Conservation (phyloP, 257 asterid species). For the Gardenia jasminoides region DNA sequence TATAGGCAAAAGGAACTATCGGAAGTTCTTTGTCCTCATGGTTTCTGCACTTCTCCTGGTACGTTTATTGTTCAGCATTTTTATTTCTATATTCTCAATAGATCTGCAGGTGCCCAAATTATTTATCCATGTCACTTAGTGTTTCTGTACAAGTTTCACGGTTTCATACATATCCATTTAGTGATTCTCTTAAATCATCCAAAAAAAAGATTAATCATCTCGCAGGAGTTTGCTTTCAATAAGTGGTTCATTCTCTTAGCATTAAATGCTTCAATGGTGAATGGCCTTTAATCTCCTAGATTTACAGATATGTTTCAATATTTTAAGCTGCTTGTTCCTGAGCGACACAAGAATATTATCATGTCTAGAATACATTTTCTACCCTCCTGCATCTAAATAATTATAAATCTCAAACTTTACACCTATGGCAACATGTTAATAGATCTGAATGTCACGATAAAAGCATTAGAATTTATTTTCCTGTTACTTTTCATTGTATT, state of each 20-base stretch:
- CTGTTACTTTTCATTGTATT: conserved; percentile 34
- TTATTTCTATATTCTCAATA: neutral
- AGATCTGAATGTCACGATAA: conserved; percentile 7
- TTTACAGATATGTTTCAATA: neutral
- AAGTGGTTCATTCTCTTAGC: conserved; percentile 2
- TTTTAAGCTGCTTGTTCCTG: neutral
- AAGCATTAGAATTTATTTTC: conserved; percentile 21
- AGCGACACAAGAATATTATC: neutral
- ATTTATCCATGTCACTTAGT: neutral
- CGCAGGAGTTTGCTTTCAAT: neutral
- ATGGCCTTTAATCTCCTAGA: neutral
- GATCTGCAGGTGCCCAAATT: neutral
- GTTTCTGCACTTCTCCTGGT: conserved; percentile 96
- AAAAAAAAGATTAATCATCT: neutral
- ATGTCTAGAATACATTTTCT: neutral
- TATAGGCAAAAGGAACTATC: conserved; percentile 88
- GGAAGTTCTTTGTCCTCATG: conserved; percentile 90
- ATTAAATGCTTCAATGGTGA: neutral
- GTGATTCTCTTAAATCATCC: neutral
- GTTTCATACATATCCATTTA: neutral
- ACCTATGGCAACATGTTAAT: neutral
- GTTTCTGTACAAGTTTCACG: neutral
- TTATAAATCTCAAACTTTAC: neutral
- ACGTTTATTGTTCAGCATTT: conserved; percentile 31
- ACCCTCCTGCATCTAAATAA: neutral